Percentiles rank a stretch among this genome's conserved stretches.
phyloP scores from a whole-genome alignment of 106 monocot genomes.

The Dendrobium huoshanense region DNA sequence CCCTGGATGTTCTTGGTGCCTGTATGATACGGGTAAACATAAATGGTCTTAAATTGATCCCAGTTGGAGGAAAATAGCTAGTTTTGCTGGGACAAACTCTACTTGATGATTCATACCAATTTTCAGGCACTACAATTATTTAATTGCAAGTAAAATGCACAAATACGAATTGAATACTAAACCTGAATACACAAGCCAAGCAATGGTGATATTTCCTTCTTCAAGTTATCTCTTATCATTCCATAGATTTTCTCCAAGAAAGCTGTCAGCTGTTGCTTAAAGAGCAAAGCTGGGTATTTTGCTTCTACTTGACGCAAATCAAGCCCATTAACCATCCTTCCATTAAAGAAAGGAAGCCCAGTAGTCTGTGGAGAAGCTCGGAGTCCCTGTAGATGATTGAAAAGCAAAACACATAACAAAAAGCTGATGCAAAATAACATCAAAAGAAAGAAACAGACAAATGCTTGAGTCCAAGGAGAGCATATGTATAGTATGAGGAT shows the following conservation, averaged over 20 bases:
- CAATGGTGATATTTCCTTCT: conserved; percentile 83
- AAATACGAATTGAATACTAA: not conserved
- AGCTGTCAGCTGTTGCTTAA: conserved; percentile 80
- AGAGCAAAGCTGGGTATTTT: conserved; percentile 80
- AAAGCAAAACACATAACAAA: not conserved
- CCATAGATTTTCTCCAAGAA: conserved; percentile 85
- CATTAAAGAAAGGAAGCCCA: conserved; percentile 40
- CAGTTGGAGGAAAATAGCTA: not conserved
- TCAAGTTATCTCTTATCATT: conserved; percentile 82
- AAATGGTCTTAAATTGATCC: not conserved
- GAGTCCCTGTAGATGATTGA: conserved; percentile 29
- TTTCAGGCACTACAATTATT: not conserved
- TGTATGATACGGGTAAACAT: conserved; percentile 11
- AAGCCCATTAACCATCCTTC: conserved; percentile 43
- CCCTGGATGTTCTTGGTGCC: conserved; percentile 73
- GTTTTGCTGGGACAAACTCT: not conserved
- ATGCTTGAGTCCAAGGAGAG: not conserved
- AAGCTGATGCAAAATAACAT: conserved; percentile 4
- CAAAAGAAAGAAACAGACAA: not conserved
- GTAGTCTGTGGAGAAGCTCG: conserved; percentile 53
- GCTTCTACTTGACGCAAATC: conserved; percentile 76
- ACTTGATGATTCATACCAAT: not conserved
- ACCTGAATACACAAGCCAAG: conserved; percentile 87
- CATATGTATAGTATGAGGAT: not conserved
- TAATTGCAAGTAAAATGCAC: not conserved